Conservation (phyloP, 495 filamentous ascomycete genomes). For the Neurospora sp. region DNA sequence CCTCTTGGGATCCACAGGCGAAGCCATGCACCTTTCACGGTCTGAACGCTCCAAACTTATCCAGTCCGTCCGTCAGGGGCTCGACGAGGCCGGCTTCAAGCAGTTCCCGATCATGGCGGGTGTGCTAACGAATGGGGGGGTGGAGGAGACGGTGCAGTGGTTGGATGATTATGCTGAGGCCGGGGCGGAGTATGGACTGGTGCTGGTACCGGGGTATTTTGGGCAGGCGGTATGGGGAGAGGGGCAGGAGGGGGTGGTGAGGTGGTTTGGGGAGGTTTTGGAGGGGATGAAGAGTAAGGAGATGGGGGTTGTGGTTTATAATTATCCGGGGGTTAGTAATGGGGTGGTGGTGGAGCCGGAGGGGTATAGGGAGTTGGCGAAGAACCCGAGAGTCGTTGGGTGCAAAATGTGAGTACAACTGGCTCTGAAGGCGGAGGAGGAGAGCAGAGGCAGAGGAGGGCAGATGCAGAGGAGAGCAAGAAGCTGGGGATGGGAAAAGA, state of each 20-base stretch:
- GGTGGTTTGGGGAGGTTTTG: slow-evolving; percentile 47
- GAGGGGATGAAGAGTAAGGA: slow-evolving; percentile 27
- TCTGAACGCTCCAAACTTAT: slow-evolving; percentile 49
- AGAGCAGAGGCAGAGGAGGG: too few relatives aligned
- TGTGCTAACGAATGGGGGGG: slow-evolving; percentile 48
- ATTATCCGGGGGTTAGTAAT: slow-evolving; percentile 59
- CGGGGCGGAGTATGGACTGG: slow-evolving; percentile 53
- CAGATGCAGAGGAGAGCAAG: too few relatives aligned
- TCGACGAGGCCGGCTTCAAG: slow-evolving; percentile 44
- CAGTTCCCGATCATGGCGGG: slow-evolving; percentile 57
- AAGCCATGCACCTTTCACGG: slow-evolving; percentile 56
- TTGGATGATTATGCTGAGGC: slow-evolving; percentile 46
- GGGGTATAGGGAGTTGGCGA: slow-evolving; percentile 44
- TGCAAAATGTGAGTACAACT: slow-evolving; percentile 43
- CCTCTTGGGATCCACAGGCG: slow-evolving; percentile 58
- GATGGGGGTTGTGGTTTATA: slow-evolving; percentile 51
- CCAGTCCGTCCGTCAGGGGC: slow-evolving; percentile 38
- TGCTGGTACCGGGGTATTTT: slow-evolving; percentile 50
- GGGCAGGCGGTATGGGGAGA: slow-evolving; percentile 23
- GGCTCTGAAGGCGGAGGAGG: too few relatives aligned
- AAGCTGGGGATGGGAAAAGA: background rate
- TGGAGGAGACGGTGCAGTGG: slow-evolving; percentile 54
- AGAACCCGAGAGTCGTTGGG: slow-evolving; percentile 52
- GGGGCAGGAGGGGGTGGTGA: slow-evolving; percentile 38
- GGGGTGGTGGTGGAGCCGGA: slow-evolving; percentile 44